Conservation (phyloP, 768 basidiomycete species). For the Phanerochaete sordida region DNA sequence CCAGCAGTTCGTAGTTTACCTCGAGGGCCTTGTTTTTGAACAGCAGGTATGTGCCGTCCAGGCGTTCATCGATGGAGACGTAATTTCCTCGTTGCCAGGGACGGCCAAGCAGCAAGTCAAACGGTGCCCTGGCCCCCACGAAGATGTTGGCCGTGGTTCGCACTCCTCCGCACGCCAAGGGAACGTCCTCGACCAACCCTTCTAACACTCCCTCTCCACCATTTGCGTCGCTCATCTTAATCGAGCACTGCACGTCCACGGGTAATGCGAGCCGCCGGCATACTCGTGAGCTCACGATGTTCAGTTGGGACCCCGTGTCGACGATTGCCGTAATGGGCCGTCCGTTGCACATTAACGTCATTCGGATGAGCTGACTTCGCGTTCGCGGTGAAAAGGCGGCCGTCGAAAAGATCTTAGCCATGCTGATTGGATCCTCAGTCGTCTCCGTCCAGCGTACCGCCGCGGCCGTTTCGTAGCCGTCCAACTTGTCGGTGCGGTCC, state of each 20-base stretch:
- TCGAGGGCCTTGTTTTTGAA: neutral
- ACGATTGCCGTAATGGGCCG: slow-evolving; percentile 1
- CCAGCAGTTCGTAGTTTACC: neutral
- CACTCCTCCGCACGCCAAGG: slow-evolving; percentile 21
- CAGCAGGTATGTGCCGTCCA: slow-evolving; percentile 15
- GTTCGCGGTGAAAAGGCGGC: neutral
- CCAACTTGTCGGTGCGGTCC: too few relatives aligned
- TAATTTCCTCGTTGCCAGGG: slow-evolving; percentile 22
- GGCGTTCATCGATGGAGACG: slow-evolving; percentile 20
- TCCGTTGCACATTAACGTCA: neutral
- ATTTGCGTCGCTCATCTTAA: slow-evolving; percentile 25
- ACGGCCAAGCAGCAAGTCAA: slow-evolving; percentile 19
- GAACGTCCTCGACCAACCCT: slow-evolving; percentile 21
- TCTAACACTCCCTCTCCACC: slow-evolving; percentile 19
- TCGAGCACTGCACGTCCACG: neutral
- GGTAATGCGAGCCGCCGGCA: neutral
- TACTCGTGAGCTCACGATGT: neutral
- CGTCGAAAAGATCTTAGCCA: neutral
- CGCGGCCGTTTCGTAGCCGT: too few relatives aligned
- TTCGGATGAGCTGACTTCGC: neutral
- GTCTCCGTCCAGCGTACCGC: too few relatives aligned
- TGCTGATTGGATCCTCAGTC: too few relatives aligned
- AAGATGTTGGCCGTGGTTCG: slow-evolving; percentile 20
- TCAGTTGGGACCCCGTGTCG: neutral
- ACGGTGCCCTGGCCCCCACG: slow-evolving; percentile 17